These are phyloP conservation scores for Puccinellia tenuiflora DNA, from an alignment of 176 grass and related monocot genomes.

Conservation along the genomic window DNA sequence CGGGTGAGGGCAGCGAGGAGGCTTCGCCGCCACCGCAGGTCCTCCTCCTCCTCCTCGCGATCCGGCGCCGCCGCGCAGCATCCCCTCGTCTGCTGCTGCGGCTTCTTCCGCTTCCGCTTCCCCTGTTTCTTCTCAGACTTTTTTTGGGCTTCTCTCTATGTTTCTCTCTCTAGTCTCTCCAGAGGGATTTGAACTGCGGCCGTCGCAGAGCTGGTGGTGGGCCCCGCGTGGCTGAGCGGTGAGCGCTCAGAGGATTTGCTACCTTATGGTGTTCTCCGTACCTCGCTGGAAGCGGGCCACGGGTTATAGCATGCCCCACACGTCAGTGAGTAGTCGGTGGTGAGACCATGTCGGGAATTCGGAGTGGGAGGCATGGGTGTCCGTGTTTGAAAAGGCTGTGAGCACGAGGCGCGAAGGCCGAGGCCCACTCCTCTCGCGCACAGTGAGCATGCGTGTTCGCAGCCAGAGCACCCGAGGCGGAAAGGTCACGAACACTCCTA, in stretches of 20 bases:
- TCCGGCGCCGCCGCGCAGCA: slow-evolving; percentile 13
- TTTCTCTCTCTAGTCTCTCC: neutral
- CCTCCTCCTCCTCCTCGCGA: neutral
- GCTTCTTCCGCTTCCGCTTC: neutral
- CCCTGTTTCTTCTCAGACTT: neutral
- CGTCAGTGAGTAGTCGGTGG: neutral
- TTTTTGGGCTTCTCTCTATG: neutral
- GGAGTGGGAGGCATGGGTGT: neutral
- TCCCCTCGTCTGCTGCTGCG: neutral
- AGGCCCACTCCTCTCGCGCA: neutral
- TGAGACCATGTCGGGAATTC: too few relatives aligned
- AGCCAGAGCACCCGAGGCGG: neutral
- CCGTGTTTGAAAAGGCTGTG: slow-evolving; percentile 22
- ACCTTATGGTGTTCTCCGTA: accelerated
- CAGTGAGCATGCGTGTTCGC: neutral
- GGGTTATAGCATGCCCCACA: accelerated
- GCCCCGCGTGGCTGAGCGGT: neutral
- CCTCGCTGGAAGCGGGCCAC: neutral
- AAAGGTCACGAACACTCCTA: neutral
- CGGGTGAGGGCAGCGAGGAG: neutral
- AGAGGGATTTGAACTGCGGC: slow-evolving; percentile 26
- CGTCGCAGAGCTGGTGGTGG: neutral
- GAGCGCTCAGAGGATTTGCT: too few relatives aligned
- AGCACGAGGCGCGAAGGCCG: slow-evolving; percentile 30
- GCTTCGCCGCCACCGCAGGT: neutral